A percentile compares a stretch with the other conserved stretches of the same genome.
These are phyloP conservation scores for Colletotrichum nymphaeae DNA, from an alignment of 2,329 filamentous ascomycete genomes.

Conservation along the genomic window DNA sequence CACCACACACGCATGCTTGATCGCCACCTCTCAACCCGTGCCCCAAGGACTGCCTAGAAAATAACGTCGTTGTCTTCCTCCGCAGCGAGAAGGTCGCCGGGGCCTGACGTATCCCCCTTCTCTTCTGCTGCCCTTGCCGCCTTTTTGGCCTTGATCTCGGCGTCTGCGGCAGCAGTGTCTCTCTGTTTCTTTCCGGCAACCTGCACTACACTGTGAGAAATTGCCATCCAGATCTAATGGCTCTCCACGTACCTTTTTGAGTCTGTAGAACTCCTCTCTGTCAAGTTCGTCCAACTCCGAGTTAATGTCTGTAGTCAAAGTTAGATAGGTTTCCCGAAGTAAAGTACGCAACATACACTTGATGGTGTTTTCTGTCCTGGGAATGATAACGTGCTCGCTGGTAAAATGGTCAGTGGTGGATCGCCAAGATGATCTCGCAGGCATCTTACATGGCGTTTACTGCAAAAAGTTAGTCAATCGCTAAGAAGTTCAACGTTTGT, in stretches of 20 bases:
- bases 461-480: conserved; percentile 44
- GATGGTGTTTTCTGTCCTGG: conserved; percentile 98
- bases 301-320: conserved; percentile 81
- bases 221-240: too few species aligned
- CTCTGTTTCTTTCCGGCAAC: conserved; percentile 87
- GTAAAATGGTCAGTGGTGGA: conserved; percentile 38
- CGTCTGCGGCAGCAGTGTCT: conserved; percentile 78
- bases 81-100: conserved; percentile 77
- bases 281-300: conserved; percentile 97
- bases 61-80: conserved; percentile 88
- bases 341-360: conserved; percentile 72
- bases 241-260: conserved; percentile 77
- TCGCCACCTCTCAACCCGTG: neutral
- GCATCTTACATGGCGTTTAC: conserved; percentile 88
- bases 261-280: conserved; percentile 95
- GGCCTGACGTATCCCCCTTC: conserved; percentile 52
- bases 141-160: conserved; percentile 78
- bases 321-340: conserved; percentile 9
- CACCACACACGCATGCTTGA: neutral
- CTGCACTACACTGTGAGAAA: conserved; percentile 40
- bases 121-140: conserved; percentile 48
- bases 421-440: too few species aligned
- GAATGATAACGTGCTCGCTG: conserved; percentile 94
- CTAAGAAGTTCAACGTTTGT: neutral
- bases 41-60: conserved; percentile 63